Percentiles rank a stretch among this genome's conserved stretches.
Evolutionary conservation across 805 yeast genomes (phyloP).

Genomic region (Debaryomyces hansenii): DNA sequence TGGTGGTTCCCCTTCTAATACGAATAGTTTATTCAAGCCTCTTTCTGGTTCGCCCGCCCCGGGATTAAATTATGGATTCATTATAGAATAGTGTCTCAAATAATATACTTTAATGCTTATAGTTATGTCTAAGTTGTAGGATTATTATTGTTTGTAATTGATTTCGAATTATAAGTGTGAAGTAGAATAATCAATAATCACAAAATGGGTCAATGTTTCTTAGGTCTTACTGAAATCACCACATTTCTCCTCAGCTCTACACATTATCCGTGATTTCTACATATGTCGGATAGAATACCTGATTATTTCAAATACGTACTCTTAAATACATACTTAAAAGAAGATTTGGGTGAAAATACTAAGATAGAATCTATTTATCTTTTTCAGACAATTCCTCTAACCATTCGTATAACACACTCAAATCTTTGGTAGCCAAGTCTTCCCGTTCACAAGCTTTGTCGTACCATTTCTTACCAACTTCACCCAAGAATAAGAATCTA

Average conservation of each 20-base stretch:
- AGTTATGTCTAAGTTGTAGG: too few species aligned
- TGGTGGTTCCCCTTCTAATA: background rate
- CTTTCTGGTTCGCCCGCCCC: conserved; percentile 6
- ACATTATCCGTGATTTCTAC: too few species aligned
- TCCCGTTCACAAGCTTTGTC: conserved; percentile 43
- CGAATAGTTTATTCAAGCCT: background rate
- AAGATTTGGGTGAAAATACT: background rate
- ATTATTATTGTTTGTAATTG: too few species aligned
- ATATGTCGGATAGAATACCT: too few species aligned
- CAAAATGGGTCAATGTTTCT: too few species aligned
- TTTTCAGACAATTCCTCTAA: conserved; percentile 26
- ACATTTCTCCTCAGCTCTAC: too few species aligned
- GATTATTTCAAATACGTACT: too few species aligned
- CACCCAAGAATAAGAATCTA: conserved; percentile 40
- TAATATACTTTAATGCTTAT: too few species aligned
- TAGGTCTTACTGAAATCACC: too few species aligned
- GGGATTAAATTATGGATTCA: conserved; percentile 16
- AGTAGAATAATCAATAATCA: too few species aligned
- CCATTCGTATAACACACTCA: conserved; percentile 45
- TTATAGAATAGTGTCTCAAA: conserved; percentile 9
- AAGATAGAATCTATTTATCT: background rate
- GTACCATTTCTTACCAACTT: conserved; percentile 39
- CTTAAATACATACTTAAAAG: too few species aligned
- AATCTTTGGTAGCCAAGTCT: conserved; percentile 40
- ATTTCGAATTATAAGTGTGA: too few species aligned